These are phyloP conservation scores for Leccinum subgranulosum DNA, from an alignment of 768 basidiomycete species.

Conservation along the genomic window DNA sequence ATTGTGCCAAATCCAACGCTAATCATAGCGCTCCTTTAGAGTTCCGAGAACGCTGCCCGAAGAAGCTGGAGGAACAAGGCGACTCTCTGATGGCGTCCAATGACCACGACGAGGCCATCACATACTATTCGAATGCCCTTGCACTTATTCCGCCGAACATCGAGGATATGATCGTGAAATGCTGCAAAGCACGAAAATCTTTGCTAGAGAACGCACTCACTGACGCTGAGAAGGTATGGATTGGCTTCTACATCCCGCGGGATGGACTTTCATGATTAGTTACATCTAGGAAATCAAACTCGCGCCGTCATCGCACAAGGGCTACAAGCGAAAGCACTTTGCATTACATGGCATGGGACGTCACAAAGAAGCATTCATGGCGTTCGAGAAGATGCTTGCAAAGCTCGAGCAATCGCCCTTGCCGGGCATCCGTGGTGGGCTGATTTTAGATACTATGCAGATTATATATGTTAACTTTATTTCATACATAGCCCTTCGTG, in stretches of 20 bases:
- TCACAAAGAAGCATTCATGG: not conserved
- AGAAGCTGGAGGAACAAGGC: not conserved
- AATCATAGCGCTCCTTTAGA: not conserved
- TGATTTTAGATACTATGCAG: not conserved
- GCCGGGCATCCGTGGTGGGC: not conserved
- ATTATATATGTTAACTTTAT: not conserved
- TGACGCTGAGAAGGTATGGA: not conserved
- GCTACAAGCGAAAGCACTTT: not conserved
- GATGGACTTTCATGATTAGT: not conserved
- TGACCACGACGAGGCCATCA: not conserved
- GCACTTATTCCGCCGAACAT: not conserved
- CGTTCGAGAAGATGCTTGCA: not conserved
- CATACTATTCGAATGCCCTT: not conserved
- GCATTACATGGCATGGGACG: not conserved
- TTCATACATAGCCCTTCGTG: not conserved
- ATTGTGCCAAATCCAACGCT: no score
- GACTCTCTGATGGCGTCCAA: not conserved
- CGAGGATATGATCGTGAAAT: not conserved
- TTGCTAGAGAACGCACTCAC: not conserved
- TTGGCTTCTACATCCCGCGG: not conserved
- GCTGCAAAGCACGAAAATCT: not conserved
- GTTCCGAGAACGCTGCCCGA: not conserved
- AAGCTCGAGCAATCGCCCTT: not conserved
- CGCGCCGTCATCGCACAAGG: not conserved
- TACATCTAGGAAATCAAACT: not conserved